A percentile compares a stretch with the other conserved stretches of the same genome.
phyloP scores from a whole-genome alignment of 164 flowering plant species.

The Berberis vulgaris region DNA sequence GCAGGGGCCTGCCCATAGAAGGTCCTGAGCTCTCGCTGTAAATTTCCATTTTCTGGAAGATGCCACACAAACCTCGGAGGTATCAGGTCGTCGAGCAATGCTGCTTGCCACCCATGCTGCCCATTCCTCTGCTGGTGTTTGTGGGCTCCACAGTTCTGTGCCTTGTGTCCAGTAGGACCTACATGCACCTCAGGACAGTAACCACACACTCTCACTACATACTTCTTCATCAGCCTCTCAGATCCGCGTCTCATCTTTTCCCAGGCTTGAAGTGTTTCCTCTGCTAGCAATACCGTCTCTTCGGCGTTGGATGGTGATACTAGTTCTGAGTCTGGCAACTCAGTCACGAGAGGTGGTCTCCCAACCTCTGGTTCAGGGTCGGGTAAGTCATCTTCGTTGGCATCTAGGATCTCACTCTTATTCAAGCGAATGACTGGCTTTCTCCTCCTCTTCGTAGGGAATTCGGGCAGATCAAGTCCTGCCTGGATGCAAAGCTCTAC shows the following conservation, averaged over 20 bases:
- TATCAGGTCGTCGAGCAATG: slow-evolving; percentile 77
- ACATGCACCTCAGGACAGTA: slow-evolving; percentile 95
- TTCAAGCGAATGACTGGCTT: slow-evolving; percentile 74
- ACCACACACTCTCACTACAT: slow-evolving; percentile 82
- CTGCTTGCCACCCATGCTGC: slow-evolving; percentile 97
- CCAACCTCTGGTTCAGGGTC: slow-evolving; percentile 43
- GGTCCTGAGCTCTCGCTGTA: slow-evolving; percentile 58
- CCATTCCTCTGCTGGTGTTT: slow-evolving; percentile 98
- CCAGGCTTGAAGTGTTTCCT: slow-evolving; percentile 78
- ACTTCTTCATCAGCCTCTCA: slow-evolving; percentile 67
- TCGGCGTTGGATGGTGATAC: slow-evolving; percentile 43
- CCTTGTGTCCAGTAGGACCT: slow-evolving; percentile 86
- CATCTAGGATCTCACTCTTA: slow-evolving; percentile 78
- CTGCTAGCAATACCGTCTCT: slow-evolving; percentile 55
- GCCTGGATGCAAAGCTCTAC: slow-evolving; percentile 97
- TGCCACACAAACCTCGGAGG: slow-evolving; percentile 97
- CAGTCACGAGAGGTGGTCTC: slow-evolving; percentile 30
- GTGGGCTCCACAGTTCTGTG: slow-evolving; percentile 87
- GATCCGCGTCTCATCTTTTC: slow-evolving; percentile 78
- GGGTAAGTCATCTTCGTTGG: slow-evolving; percentile 86
- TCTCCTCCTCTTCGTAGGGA: slow-evolving; percentile 84
- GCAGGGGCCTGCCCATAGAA: slow-evolving; percentile 97
- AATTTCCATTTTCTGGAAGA: slow-evolving; percentile 39
- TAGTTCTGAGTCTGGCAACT: slow-evolving; percentile 48
- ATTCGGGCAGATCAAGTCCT: slow-evolving; percentile 79